phyloP scores from a whole-genome alignment of 192 early-diverging fungal species.

The Tieghemiomyces parasiticus region DNA sequence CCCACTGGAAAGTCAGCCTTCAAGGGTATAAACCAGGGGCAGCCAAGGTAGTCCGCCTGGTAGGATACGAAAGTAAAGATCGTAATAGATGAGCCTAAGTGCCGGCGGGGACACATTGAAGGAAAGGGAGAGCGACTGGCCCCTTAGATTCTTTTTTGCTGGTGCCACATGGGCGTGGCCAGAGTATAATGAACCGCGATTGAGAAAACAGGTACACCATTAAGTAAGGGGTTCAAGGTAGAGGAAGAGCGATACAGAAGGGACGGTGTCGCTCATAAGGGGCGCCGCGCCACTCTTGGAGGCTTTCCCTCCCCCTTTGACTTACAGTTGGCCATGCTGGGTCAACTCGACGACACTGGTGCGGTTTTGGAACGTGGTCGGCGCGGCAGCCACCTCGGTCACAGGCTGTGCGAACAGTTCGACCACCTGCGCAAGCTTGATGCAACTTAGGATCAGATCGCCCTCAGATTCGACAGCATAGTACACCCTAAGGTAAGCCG shows the following conservation, averaged over 20 bases:
- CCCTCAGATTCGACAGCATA: neutral
- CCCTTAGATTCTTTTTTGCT: neutral
- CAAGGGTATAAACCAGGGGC: no score
- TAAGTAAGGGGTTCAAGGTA: neutral
- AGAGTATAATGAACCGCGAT: neutral
- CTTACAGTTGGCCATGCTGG: neutral
- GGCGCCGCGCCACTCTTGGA: neutral
- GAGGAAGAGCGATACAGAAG: neutral
- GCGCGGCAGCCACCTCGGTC: neutral
- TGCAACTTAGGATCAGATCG: neutral
- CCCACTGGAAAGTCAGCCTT: no score
- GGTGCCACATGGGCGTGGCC: neutral
- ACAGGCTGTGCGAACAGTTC: neutral
- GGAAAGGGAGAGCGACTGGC: neutral
- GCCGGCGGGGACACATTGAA: no score
- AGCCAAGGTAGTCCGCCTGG: no score
- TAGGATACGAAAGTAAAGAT: no score
- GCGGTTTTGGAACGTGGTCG: slow-evolving; percentile 1
- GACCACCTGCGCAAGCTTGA: neutral
- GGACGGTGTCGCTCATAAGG: neutral
- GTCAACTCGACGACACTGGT: neutral
- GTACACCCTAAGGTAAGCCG: neutral
- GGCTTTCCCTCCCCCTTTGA: neutral
- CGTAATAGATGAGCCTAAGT: no score
- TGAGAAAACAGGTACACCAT: neutral